A percentile compares a stretch with the other conserved stretches of the same genome.
phyloP scores from a whole-genome alignment of 768 basidiomycete genomes.

The Pisolithus tinctorius region DNA sequence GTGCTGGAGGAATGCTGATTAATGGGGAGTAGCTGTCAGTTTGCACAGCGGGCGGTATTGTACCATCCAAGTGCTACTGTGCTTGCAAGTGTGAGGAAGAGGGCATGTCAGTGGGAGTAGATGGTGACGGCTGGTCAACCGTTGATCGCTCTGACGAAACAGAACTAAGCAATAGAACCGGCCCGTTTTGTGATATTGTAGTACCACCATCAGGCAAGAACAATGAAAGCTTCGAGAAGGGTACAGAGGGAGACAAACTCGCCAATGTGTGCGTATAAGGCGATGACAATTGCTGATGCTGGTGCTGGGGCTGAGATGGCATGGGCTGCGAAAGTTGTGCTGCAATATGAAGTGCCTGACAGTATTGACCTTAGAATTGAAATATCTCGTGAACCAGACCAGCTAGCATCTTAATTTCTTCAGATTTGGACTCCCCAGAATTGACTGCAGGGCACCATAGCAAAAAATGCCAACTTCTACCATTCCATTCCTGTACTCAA shows the following conservation, averaged over 20 bases:
- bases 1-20: slow-evolving; percentile 7
- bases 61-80: too few species aligned
- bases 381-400: too few species aligned
- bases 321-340: background rate
- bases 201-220: slow-evolving; percentile 26
- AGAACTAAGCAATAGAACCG: slow-evolving; percentile 7
- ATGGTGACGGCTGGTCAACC: background rate
- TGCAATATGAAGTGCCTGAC: too few species aligned
- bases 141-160: slow-evolving; percentile 1
- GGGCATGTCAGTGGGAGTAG: slow-evolving; percentile 6
- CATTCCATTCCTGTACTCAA: too few species aligned
- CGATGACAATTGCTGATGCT: background rate
- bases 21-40: slow-evolving; percentile 10
- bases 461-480: too few species aligned
- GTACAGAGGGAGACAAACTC: slow-evolving; percentile 36
- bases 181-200: background rate
- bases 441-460: too few species aligned
- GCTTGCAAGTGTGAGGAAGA: too few species aligned
- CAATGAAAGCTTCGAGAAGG: slow-evolving; percentile 49
- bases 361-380: too few species aligned
- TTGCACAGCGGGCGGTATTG: background rate
- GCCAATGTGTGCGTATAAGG: slow-evolving; percentile 1
- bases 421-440: too few species aligned
- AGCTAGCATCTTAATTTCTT: too few species aligned
- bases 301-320: background rate